phyloP scores from a whole-genome alignment of 352 stramenopile genomes.

The Pythium graminicola region DNA sequence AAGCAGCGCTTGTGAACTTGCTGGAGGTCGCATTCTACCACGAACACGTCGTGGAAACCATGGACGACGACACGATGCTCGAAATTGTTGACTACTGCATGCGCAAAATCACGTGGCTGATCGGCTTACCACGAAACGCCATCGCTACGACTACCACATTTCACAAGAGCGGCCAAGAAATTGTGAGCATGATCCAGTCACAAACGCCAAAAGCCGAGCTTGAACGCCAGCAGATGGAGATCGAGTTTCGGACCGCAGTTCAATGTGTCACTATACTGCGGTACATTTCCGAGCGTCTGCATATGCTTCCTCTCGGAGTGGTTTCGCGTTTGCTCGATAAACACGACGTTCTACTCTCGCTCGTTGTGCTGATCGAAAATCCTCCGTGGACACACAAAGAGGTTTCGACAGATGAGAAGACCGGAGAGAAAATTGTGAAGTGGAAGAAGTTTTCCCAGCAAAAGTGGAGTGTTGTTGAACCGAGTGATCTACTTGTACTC shows the following conservation, averaged over 20 bases:
- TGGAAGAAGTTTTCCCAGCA: constrained; percentile 93
- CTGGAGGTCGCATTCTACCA: constrained; percentile 88
- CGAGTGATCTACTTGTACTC: constrained; percentile 86
- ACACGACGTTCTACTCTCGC: constrained; percentile 91
- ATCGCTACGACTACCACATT: constrained; percentile 58
- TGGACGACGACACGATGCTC: constrained; percentile 86
- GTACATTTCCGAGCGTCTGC: constrained; percentile 87
- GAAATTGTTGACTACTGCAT: constrained; percentile 93
- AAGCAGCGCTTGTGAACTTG: constrained; percentile 84
- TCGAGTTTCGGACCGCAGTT: constrained; percentile 84
- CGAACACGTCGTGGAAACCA: constrained; percentile 81
- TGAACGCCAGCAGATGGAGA: constrained; percentile 66
- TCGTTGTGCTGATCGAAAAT: constrained; percentile 93
- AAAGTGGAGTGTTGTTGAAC: constrained; percentile 85
- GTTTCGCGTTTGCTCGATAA: constrained; percentile 92
- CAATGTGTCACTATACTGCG: constrained; percentile 84
- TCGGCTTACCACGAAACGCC: constrained; percentile 47
- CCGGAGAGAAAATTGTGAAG: constrained; percentile 23
- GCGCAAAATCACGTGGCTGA: constrained; percentile 85
- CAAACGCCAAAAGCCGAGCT: constrained; percentile 56
- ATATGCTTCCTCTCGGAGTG: constrained; percentile 80
- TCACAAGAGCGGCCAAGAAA: constrained; percentile 60
- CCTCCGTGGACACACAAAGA: constrained; percentile 92
- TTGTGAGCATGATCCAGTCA: constrained; percentile 58
- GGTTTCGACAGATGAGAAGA: constrained; percentile 20